Evolutionary conservation across 2,329 filamentous ascomycete genomes (phyloP).

Genomic region (Ceratocystis alfenasii): DNA sequence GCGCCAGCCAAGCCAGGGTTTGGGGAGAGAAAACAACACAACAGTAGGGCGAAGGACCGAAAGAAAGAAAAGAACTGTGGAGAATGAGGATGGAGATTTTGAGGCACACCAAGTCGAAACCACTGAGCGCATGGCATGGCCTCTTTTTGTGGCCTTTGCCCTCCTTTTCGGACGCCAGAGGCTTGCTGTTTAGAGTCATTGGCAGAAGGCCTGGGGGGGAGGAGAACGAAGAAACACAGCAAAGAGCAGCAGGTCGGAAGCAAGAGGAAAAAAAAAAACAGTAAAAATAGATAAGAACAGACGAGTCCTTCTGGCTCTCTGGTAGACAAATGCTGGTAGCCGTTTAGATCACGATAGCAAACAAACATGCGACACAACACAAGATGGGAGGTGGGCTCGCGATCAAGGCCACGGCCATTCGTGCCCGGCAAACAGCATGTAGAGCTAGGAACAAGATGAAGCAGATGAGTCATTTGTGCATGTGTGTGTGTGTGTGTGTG

Average conservation of each 20-base stretch:
- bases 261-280: background rate
- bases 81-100: too few relatives aligned
- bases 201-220: background rate
- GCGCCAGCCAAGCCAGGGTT: background rate
- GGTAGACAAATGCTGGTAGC: background rate
- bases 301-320: background rate
- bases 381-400: background rate
- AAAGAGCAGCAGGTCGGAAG: background rate
- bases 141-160: too few relatives aligned
- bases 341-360: background rate
- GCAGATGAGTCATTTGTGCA: slow-evolving; percentile 8
- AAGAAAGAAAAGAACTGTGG: too few relatives aligned
- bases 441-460: background rate
- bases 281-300: background rate
- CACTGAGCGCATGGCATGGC: too few relatives aligned
- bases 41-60: background rate
- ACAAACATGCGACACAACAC: too few relatives aligned
- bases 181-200: too few relatives aligned
- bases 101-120: too few relatives aligned
- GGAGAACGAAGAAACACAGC: slow-evolving; percentile 12
- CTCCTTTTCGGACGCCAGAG: background rate
- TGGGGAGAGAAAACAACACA: background rate
- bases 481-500: background rate
- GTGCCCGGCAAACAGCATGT: background rate
- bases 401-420: background rate